Base-by-base conservation (phyloP, 23 red algal species). In the Chondrus crispus region DNA sequence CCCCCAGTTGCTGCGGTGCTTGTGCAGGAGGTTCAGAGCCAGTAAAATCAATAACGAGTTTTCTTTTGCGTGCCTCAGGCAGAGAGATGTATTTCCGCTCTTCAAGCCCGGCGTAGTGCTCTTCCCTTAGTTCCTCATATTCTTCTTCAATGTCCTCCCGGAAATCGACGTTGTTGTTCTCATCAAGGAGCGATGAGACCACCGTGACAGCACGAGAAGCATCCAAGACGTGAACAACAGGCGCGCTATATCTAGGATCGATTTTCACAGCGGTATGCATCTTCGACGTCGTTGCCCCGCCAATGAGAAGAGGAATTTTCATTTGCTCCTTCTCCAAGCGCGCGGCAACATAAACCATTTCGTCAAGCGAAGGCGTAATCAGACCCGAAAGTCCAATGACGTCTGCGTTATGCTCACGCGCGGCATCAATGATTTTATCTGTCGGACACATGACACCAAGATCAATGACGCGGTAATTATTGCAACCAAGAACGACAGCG, bases 241-340 rank as follows among this genome's bases (percentile, higher is more conserved):
- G 51, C 1, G 86, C 86, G 26, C 46, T 54, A 69, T 96, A 96
- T 9, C 88, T 80, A 3, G 94, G 94, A 35, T 47, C 82, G 12
- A 96, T 69, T 53, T 96, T 96, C 29, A 96, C 94, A 43, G 94
- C 94, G 12, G 94, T 96, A 47, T 96, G 94, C 94, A 96, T 96
- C 60, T 95, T 95, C 10, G 93, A 95, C 5, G 93, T 95, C 22
- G 93, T 95, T 0, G 93, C 93, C 0, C 93, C 93, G 0, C 93
- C 93, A 54, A 95, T 95, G 42, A 95, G 75, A 6, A 95, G 73
- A 14, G 93, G 93, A 60, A 95, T 90, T 63, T 85, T 89, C 49
- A 95, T 73, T 32, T 73, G 62, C 22, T 82, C 83, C 71, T 90
- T 95, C 19, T 95, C 84, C 28, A 95, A 35, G 42, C 87, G 82